Conservation (phyloP, 768 basidiomycete genomes). For the Tylopilus cervinicoccineus region DNA sequence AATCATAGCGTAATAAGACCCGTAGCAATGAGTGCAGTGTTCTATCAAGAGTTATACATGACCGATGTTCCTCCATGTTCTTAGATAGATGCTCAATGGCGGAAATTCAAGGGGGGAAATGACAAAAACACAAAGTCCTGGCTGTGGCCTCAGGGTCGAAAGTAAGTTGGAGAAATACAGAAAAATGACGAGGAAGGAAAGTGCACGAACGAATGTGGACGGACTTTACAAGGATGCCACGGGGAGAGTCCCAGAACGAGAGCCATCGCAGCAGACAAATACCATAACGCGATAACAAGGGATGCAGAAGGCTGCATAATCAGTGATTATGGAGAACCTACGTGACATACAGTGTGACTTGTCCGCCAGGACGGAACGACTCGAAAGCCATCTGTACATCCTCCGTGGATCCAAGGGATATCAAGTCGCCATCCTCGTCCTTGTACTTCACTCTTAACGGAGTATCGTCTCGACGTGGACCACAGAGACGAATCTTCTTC, state of each 20-base stretch:
- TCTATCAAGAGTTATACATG: conserved; percentile 34
- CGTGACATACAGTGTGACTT: conserved; percentile 78
- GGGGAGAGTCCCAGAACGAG: conserved; percentile 10
- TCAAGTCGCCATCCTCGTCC: conserved; percentile 91
- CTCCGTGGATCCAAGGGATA: conserved; percentile 84
- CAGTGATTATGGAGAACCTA: conserved; percentile 33
- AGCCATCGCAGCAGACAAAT: conserved; percentile 9
- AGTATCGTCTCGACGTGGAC: conserved; percentile 74
- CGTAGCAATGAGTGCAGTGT: conserved; percentile 35
- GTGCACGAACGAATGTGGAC: conserved; percentile 23
- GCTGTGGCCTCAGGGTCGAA: conserved; percentile 2
- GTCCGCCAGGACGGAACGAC: conserved; percentile 70
- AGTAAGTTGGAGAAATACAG: conserved; percentile 19
- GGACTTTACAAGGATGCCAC: conserved; percentile 9
- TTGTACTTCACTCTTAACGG: conserved; percentile 83
- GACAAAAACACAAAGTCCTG: conserved; percentile 8
- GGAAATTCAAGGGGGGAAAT: conserved; percentile 14
- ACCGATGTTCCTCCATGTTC: conserved; percentile 33
- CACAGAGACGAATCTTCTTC: conserved; percentile 90
- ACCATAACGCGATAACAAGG: conserved; percentile 1
- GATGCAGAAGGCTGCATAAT: not conserved
- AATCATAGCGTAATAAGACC: conserved; percentile 26
- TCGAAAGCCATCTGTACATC: conserved; percentile 95
- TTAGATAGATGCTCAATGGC: conserved; percentile 27
- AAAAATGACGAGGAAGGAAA: conserved; percentile 3